phyloP scores from a whole-genome alignment of 108 stramenopile species.

The Cylindrotheca closterium region DNA sequence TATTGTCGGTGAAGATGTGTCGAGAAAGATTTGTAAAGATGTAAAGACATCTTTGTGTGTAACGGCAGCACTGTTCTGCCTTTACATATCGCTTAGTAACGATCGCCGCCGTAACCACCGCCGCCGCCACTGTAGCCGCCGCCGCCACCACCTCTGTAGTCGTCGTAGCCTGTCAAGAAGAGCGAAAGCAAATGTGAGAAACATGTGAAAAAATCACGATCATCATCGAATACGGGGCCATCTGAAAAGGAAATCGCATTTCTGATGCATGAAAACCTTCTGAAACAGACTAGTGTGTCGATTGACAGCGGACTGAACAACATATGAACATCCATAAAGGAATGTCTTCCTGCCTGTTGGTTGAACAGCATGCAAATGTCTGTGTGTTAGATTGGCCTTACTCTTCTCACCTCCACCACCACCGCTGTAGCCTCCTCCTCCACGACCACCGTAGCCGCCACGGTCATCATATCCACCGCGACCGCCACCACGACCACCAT shows the following conservation, averaged over 20 bases:
- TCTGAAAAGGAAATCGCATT: background rate
- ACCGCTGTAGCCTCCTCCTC: constrained; percentile 24
- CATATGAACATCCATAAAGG: background rate
- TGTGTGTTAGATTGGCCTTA: no score
- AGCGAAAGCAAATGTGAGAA: background rate
- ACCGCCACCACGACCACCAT: constrained; percentile 21
- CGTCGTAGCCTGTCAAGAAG: constrained; percentile 28
- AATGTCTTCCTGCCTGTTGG: no score
- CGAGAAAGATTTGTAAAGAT: background rate
- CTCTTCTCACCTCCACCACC: no score
- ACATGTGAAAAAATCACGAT: background rate
- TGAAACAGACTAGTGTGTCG: background rate
- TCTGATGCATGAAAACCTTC: background rate
- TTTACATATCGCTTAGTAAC: constrained; percentile 29
- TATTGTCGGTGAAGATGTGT: background rate
- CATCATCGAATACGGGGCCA: background rate
- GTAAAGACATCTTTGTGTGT: constrained; percentile 7
- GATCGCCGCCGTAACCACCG: constrained; percentile 38
- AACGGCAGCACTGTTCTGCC: background rate
- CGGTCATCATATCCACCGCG: constrained; percentile 25
- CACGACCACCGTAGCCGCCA: constrained; percentile 22
- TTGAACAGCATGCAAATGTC: no score
- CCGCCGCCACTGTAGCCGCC: constrained; percentile 36
- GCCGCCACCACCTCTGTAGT: constrained; percentile 35
- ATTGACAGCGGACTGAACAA: background rate